A percentile compares a stretch with the other conserved stretches of the same genome.
Evolutionary conservation across 352 stramenopile genomes (phyloP).

Genomic region (Globisporangium iwayamae): DNA sequence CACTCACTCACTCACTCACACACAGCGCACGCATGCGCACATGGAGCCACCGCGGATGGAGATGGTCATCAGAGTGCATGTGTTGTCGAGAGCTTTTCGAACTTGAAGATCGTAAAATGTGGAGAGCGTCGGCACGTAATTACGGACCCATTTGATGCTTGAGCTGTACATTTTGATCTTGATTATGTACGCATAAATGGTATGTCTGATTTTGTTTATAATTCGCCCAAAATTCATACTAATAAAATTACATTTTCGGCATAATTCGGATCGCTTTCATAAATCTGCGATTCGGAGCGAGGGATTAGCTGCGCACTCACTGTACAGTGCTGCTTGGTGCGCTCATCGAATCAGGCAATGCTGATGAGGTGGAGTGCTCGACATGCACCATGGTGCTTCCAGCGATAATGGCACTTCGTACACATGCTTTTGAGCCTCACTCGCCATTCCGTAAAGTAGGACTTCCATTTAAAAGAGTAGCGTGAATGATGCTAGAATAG

Average conservation of each 20-base stretch:
- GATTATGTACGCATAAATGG: background rate
- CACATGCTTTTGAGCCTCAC: too few relatives aligned
- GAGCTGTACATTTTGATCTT: background rate
- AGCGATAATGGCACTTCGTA: too few relatives aligned
- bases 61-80: background rate
- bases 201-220: background rate
- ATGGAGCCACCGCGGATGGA: background rate
- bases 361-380: background rate
- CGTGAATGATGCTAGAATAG: too few relatives aligned
- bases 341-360: background rate
- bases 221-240: background rate
- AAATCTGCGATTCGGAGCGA: background rate
- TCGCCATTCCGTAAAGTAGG: too few relatives aligned
- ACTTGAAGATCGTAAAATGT: constrained; percentile 2
- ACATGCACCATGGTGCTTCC: too few relatives aligned
- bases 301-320: background rate
- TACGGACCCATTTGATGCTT: background rate
- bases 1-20: too few relatives aligned
- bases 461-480: too few relatives aligned
- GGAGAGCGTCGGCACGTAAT: background rate
- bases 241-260: too few relatives aligned
- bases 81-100: constrained; percentile 2
- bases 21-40: too few relatives aligned
- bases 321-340: background rate
- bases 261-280: background rate